Evolutionary conservation across 352 stramenopile species (phyloP).

Genomic region (Peronospora tabacina): DNA sequence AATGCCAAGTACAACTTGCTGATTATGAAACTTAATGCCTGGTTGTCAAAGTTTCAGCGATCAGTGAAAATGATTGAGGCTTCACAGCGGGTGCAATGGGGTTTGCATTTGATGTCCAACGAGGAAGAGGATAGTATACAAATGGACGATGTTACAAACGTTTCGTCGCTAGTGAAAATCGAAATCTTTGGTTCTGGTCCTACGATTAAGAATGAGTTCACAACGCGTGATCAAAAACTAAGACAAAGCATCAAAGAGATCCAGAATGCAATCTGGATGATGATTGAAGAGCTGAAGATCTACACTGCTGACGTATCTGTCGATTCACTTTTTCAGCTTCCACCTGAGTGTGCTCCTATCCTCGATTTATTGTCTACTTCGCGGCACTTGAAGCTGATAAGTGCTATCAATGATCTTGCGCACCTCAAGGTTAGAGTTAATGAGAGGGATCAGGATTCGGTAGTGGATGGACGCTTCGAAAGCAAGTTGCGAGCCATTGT

Average conservation of each 20-base stretch:
- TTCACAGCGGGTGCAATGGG: constrained; percentile 67
- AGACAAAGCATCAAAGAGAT: constrained; percentile 51
- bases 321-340: constrained; percentile 44
- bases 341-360: constrained; percentile 44
- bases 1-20: constrained; percentile 67
- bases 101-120: constrained; percentile 14
- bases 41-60: constrained; percentile 59
- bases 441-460: constrained; percentile 12
- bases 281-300: constrained; percentile 66
- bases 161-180: constrained; percentile 30
- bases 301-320: constrained; percentile 41
- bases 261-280: constrained; percentile 44
- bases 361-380: constrained; percentile 66
- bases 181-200: constrained; percentile 54
- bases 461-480: constrained; percentile 39
- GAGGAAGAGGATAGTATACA: constrained; percentile 28
- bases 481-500: constrained; percentile 58
- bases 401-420: constrained; percentile 64
- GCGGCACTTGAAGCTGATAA: constrained; percentile 63
- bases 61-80: constrained; percentile 75
- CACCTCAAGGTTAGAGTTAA: constrained; percentile 43
- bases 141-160: constrained; percentile 7
- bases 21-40: constrained; percentile 70
- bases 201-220: constrained; percentile 70
- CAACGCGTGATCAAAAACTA: constrained; percentile 60